Evolutionary conservation across 2,329 filamentous ascomycete species (phyloP), one percentile per base, ranked within the genome.

Genomic region (Fusarium mangiferae): DNA sequence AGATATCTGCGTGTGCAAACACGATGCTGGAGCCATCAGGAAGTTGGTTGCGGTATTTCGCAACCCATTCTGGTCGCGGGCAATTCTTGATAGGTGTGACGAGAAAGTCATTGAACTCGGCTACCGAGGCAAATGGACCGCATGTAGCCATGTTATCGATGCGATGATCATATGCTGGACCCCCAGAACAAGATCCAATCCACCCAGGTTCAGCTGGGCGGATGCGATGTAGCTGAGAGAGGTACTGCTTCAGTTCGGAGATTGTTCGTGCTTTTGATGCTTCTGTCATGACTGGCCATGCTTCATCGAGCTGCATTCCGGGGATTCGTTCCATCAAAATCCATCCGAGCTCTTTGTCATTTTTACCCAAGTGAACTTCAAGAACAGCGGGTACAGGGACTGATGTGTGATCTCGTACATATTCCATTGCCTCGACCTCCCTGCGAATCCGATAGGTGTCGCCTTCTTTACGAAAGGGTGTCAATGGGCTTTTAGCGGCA

Each of bases 1-100:
- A 70, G 13, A 79, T 65, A 41, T 77, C 77, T n/a, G 66, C 77
- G 49, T 79, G 75, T 0, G 76, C 75, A 49, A 80, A 78, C 41
- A 72, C 74, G 33, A 76, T 61, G 20, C 66, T 36, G 20, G 58
- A 72, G 4, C 45, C 65, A 42, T 76, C 75, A 12, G 75, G 72
- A 15, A 78, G n/a, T 13, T 68, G 42, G 18, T 73, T 66, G 20
- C 62, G 73, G 14, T 54, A 54, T 52, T 52, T 52, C 13, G 30
- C 15, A 15, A 52, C 33, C 48, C 8, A 52, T 36, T 52, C 48
- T 12, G 48, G 30, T 9, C 48, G 22, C 12, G 48, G 48, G 11
- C 33, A 51, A 24, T 51, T 36, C 9, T 36, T 52, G 33, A 38
- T 12, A 9, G 30, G 48, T 6, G 6, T 14, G 12, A 52, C 33